A percentile compares a stretch with the other conserved stretches of the same genome.
phyloP scores from a whole-genome alignment of 129 eudicot genomes.

The Heracleum sosnowskyi region DNA sequence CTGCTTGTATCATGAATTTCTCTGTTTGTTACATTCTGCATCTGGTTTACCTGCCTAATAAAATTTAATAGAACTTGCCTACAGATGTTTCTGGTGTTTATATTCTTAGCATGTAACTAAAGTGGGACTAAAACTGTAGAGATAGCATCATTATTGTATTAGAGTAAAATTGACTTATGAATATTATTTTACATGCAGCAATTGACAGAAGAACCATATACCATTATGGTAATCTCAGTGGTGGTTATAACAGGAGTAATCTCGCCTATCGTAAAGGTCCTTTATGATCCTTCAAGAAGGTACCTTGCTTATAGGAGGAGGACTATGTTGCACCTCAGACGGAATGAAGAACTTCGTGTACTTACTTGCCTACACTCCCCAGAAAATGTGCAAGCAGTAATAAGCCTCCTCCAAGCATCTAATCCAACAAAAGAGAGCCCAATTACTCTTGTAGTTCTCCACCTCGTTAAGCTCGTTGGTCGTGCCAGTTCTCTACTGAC shows the following conservation, averaged over 20 bases:
- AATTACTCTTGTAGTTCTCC: slow-evolving; percentile 26
- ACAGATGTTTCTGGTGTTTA: neutral
- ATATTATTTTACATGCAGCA: slow-evolving; percentile 25
- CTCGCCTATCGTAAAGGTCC: slow-evolving; percentile 30
- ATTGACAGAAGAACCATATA: slow-evolving; percentile 24
- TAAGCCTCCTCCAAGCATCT: slow-evolving; percentile 30
- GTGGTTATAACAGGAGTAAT: slow-evolving; percentile 32
- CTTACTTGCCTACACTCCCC: slow-evolving; percentile 36
- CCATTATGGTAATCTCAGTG: slow-evolving; percentile 32
- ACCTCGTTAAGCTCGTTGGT: slow-evolving; percentile 37
- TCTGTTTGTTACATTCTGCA: neutral
- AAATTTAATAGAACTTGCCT: neutral
- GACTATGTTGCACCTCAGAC: slow-evolving; percentile 29
- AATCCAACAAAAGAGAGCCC: slow-evolving; percentile 32
- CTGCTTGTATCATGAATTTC: neutral
- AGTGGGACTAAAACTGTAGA: neutral
- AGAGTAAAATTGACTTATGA: neutral
- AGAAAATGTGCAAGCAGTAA: slow-evolving; percentile 29
- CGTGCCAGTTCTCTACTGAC: slow-evolving; percentile 6
- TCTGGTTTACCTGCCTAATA: neutral
- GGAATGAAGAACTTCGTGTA: slow-evolving; percentile 37
- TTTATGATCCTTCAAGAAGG: slow-evolving; percentile 40
- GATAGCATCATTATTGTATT: neutral
- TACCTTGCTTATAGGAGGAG: slow-evolving; percentile 44
- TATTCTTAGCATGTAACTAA: neutral